A percentile compares a stretch with the other conserved stretches of the same genome.
Conservation (phyloP, 257 asterid species). For the Cordia subcordata region DNA sequence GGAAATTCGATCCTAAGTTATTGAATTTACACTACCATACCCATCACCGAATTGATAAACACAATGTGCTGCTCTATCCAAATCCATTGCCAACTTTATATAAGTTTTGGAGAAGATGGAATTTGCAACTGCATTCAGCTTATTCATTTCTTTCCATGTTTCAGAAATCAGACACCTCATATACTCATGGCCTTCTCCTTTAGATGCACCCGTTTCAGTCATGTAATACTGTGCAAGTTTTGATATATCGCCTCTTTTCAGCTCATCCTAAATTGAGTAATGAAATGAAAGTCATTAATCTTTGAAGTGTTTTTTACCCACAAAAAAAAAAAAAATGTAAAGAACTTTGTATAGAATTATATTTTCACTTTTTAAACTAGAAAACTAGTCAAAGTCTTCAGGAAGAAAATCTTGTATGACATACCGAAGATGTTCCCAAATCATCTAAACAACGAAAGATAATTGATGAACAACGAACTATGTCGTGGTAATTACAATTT, state of each 20-base stretch:
- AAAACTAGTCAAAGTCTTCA: too few relatives aligned
- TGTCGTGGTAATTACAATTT: slow-evolving; percentile 1
- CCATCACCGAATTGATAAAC: slow-evolving; percentile 80
- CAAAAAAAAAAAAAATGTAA: too few relatives aligned
- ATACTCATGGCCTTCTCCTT: slow-evolving; percentile 17
- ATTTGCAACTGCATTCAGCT: neutral
- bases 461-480: too few relatives aligned
- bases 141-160: slow-evolving; percentile 15
- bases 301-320: too few relatives aligned
- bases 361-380: too few relatives aligned
- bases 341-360: too few relatives aligned
- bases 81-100: slow-evolving; percentile 18
- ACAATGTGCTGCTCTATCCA: slow-evolving; percentile 51
- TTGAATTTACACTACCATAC: slow-evolving; percentile 26
- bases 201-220: slow-evolving; percentile 10
- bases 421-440: too few relatives aligned
- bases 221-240: slow-evolving; percentile 17
- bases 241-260: slow-evolving; percentile 14
- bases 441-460: too few relatives aligned
- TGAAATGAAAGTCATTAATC: too few relatives aligned
- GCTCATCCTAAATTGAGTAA: slow-evolving; percentile 24
- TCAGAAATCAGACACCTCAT: slow-evolving; percentile 9
- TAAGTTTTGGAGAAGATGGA: slow-evolving; percentile 19
- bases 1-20: slow-evolving; percentile 14
- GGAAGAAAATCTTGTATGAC: neutral